These are phyloP conservation scores for Solanum sejunctum DNA, from an alignment of 257 asterid species.

Conservation along the genomic window DNA sequence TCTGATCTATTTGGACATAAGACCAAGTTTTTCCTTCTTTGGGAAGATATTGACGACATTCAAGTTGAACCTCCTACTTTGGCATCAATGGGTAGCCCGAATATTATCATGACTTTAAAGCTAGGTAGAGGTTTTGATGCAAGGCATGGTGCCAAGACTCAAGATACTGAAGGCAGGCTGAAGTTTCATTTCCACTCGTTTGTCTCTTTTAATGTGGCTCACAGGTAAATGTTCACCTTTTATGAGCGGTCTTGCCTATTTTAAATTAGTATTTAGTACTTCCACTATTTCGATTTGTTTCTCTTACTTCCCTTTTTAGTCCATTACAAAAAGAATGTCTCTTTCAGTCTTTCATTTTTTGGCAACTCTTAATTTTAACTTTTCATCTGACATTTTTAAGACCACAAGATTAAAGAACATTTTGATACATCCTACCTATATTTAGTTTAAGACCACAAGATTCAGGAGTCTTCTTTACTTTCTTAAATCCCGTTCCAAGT, in stretches of 20 bases:
- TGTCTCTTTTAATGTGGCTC: slow-evolving; percentile 82
- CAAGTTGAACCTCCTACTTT: slow-evolving; percentile 80
- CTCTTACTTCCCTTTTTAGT: background rate
- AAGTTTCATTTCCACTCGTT: slow-evolving; percentile 91
- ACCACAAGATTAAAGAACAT: background rate
- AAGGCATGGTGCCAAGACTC: slow-evolving; percentile 88
- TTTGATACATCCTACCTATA: background rate
- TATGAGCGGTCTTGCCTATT: background rate
- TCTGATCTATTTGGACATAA: slow-evolving; percentile 93
- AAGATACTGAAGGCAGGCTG: slow-evolving; percentile 81
- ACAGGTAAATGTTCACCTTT: slow-evolving; percentile 36
- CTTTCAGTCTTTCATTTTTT: background rate
- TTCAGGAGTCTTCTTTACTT: background rate
- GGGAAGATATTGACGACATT: slow-evolving; percentile 98
- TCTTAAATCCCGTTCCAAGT: background rate
- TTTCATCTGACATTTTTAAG: background rate
- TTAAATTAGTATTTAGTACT: background rate
- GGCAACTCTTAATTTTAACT: background rate
- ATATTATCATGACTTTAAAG: slow-evolving; percentile 63
- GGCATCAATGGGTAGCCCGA: slow-evolving; percentile 97
- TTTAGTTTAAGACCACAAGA: background rate
- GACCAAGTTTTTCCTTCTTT: slow-evolving; percentile 86
- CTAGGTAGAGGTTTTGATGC: slow-evolving; percentile 87
- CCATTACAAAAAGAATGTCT: background rate
- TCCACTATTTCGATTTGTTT: background rate